phyloP scores from a whole-genome alignment of 345 rosid species.

The Atalantia buxifolia region DNA sequence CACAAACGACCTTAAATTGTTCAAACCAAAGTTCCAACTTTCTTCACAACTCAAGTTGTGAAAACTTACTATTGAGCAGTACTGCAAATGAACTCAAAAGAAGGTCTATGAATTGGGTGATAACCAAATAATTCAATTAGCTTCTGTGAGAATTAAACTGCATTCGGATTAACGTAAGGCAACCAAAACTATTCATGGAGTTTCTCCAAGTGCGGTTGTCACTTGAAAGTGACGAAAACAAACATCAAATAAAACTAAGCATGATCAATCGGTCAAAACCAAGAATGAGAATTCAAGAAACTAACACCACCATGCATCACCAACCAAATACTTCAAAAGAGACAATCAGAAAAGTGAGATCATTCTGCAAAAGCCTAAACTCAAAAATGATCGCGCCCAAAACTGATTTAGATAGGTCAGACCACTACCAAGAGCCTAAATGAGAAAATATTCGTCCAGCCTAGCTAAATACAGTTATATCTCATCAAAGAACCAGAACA shows the following conservation, averaged over 20 bases:
- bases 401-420: background rate
- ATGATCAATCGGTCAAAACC: background rate
- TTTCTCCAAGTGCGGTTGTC: conserved; percentile 56
- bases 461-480: background rate
- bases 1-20: conserved; percentile 3
- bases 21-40: conserved; percentile 2
- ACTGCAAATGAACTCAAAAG: background rate
- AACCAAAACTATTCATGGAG: conserved; percentile 74
- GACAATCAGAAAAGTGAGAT: background rate
- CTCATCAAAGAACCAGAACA: too few relatives aligned
- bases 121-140: conserved; percentile 34
- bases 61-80: conserved; percentile 20
- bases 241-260: background rate
- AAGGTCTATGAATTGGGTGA: background rate
- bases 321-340: too few relatives aligned
- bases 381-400: too few relatives aligned
- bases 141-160: conserved; percentile 40
- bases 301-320: background rate
- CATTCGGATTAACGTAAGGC: conserved; percentile 50
- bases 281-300: background rate
- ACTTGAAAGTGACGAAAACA: conserved; percentile 57
- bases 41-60: background rate
- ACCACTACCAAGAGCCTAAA: background rate
- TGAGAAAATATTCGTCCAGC: background rate
- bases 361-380: background rate